Conservation (phyloP, 192 early-diverging fungal species). For the Entomortierella parvispora region DNA sequence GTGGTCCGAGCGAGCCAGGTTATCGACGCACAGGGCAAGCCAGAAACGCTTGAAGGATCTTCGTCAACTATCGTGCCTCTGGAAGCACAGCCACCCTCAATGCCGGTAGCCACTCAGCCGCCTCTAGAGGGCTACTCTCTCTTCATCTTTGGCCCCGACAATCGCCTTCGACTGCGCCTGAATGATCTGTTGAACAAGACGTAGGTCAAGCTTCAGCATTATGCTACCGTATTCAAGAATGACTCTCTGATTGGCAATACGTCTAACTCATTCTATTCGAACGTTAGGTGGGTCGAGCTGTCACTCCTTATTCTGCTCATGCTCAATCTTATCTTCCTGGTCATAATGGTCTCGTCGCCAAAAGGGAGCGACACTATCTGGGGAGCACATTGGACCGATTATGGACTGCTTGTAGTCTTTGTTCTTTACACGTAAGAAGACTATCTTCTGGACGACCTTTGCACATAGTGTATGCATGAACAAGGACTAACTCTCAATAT, state of each 20-base stretch:
- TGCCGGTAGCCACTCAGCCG: neutral
- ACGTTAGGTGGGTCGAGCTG: slow-evolving; percentile 59
- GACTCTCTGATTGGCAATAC: neutral
- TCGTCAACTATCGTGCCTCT: neutral
- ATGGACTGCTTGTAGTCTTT: slow-evolving; percentile 59
- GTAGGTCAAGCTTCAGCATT: too few species aligned
- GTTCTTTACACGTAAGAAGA: slow-evolving; percentile 61
- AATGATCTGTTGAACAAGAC: slow-evolving; percentile 51
- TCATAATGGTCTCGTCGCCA: slow-evolving; percentile 52
- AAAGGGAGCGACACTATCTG: slow-evolving; percentile 35
- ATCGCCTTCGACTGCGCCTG: slow-evolving; percentile 48
- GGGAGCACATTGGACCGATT: slow-evolving; percentile 61
- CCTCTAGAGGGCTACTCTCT: slow-evolving; percentile 47
- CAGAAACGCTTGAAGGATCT: neutral
- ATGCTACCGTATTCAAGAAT: neutral
- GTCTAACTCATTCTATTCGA: neutral
- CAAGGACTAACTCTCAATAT: neutral
- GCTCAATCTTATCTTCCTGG: slow-evolving; percentile 53
- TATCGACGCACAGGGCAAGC: neutral
- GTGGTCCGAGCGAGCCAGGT: slow-evolving; percentile 3
- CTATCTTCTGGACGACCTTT: neutral
- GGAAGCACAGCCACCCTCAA: neutral
- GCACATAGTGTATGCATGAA: neutral
- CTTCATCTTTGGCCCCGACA: slow-evolving; percentile 56
- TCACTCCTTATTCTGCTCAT: slow-evolving; percentile 57